Base-by-base conservation (phyloP, 192 early-diverging fungal species). In the Coemansia sp. region DNA sequence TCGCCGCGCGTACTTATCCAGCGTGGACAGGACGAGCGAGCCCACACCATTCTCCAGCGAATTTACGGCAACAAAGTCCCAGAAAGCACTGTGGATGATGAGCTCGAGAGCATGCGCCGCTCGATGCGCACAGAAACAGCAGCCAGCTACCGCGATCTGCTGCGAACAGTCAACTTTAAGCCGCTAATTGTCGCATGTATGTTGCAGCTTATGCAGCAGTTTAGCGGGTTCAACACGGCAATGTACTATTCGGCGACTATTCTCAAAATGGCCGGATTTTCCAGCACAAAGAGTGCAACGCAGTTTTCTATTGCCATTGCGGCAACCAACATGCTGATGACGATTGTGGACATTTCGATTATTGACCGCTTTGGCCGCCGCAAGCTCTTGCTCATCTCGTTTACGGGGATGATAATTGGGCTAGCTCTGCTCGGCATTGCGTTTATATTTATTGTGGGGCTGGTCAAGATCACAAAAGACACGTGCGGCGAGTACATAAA, bases 281-380 rank as follows among this genome's bases (percentile, higher is more conserved):
- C 75, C 26, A 74, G 67, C 62, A 57, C 52, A 6, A 82, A 86
- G 64, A 83, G 83, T 51, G 81, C 73, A 10, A 68, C 75, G 13
- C 71, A 81, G 57, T 81, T 79, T 24, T 80, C 75, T 16, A 81
- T 78, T 18, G 71, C 80, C 32, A 84, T 81, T 43, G 84, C 82
- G 2, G 73, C 72, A 14, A 82, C 84, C 18, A 87, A 86, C 54
- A 84, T 85, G 68, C 59, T 94, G 29, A 76, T 86, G 62, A 96
- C 93, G 10, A 81, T 96, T 39, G 93, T 93, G 7, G 93, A 88
- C 14, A 93, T 96, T 53, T 65, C 84, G n/a, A 84, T 86, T 51
- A 84, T 96, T 38, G 94, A 96, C 48, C 78, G 81, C 4, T 86
- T 89, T 71, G 94, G 94, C 39, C 87, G 94, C 57, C 81, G 90